Evolutionary conservation across 2,329 filamentous ascomycete genomes (phyloP), one percentile per base, ranked within the genome.

Genomic region (Graphium sp.): DNA sequence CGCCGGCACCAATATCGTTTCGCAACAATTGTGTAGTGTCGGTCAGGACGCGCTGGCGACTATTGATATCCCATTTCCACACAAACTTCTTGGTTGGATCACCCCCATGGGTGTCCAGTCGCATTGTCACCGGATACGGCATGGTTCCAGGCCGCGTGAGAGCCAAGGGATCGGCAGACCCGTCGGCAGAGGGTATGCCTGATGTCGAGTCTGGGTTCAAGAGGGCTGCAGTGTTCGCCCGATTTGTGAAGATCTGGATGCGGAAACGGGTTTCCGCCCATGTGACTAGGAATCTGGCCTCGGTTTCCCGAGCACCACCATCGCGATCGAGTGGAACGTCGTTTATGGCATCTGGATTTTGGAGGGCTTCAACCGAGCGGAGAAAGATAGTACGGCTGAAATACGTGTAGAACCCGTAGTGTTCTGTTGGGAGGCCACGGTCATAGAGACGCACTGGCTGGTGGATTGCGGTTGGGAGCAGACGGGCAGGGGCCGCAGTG

Each of bases 351-450:
- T 44, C 35, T 19, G 57, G 57, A n/a, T 43, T 43, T 36, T 64
- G 62, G 33, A 68, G 45, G 2, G 54, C 47, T 1, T 52, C 50
- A 8, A 62, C 53, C 11, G 70, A 73, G 39, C 74, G 71, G 35
- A 92, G 60, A 56, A 87, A 92, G 37, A 92, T 81, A 7, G 76
- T 78, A 38, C 84, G 81, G 52, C 84, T 74, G 50, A 80, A 95
- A 58, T 93, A 91, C 1, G 69, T 80, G 55, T 93, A 94, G 54
- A 94, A 94, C 3, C 82, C 83, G 49, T 91, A 94, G 52, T 93
- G 83, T 48, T 95, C 87, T 0, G 75, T 76, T 2, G 66, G 56
- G 17, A 79, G 59, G 12, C 79, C 84, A 13, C 84, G 78, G 47
- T 95, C 82, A 48, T 75, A 95, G 1, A 95, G 66, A 2, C 80